Base-by-base conservation (phyloP, 2,329 filamentous ascomycete genomes). In the Colletotrichum incanum region DNA sequence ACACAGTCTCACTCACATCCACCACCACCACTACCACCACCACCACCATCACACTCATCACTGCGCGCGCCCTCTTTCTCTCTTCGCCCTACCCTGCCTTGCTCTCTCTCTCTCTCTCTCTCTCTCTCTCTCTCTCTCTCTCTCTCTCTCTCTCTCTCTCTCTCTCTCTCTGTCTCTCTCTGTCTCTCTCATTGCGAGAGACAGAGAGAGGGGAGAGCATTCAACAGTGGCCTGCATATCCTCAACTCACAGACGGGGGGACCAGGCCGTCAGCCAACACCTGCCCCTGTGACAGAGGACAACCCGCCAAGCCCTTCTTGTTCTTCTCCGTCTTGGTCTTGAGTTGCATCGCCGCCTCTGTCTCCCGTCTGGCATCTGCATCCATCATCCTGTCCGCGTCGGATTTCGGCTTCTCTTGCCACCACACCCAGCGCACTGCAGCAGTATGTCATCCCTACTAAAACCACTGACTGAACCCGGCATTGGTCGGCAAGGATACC, bases 391-490 rank as follows among this genome's bases (percentile, higher is more conserved):
- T 28, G 37, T 47, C 61, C 31, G 23, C 65, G 54, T 60, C 63
- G 67, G 67, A 45, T 31, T 67, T 66, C 67, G 67, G 67, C 67
- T 70, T 70, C 45, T 66, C 20, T 34, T 26, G 28, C 12, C 50
- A 55, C 34, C 28, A 3, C 5, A 56, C 20, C 52, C 31, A 39
- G 31, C 26, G 2, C 34, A 31, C 18, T 37, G 37, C 23, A 52
- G 49, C 49, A 20, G 41, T n/a, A 47, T n/a, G 18, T 37, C 50
- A 11, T 20, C 26, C 26, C 28, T 31, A 34, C 23, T 20, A 5
- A 7, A 45, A 45, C 20, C 7, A 6, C 20, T 18, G 9, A 63
- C 28, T 14, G 11, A 45, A 18, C 37, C 37, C 50, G 49, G 62
- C 50, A 65, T 55, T 49, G 52, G 61, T 55, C 69, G 49, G 52